Conservation (phyloP, 495 filamentous ascomycete species). For the Podospora didyma region DNA sequence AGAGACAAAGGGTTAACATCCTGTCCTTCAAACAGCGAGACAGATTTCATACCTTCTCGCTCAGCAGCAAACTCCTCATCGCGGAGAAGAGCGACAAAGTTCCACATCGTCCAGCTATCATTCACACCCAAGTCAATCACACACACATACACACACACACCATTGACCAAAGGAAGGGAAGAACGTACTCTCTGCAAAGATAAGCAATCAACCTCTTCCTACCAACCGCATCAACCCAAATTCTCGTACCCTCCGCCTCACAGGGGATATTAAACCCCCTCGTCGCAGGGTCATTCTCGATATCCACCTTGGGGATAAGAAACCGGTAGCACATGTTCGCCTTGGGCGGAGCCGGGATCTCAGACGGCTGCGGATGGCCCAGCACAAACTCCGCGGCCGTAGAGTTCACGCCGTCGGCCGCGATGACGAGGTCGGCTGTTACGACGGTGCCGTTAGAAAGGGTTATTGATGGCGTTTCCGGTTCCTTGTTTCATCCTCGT, state of each 20-base stretch:
- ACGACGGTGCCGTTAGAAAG: conserved; percentile 33
- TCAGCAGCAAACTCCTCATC: background rate
- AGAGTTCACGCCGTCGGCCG: conserved; percentile 48
- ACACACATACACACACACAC: background rate
- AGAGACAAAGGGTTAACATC: too few species aligned
- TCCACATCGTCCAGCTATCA: conserved; percentile 31
- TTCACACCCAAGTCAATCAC: background rate
- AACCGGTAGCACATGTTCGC: conserved; percentile 41
- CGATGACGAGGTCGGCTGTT: conserved; percentile 41
- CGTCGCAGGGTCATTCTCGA: conserved; percentile 32
- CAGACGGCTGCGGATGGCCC: conserved; percentile 14
- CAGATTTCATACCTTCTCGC: conserved; percentile 1
- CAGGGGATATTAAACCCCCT: conserved; percentile 19
- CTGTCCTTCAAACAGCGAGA: too few species aligned
- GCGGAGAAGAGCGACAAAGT: conserved; percentile 25
- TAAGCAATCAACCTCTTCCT: conserved; percentile 39
- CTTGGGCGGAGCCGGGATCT: conserved; percentile 15
- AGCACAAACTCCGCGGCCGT: conserved; percentile 21
- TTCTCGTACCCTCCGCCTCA: conserved; percentile 22
- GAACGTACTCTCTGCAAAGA: conserved; percentile 33
- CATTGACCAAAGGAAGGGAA: background rate
- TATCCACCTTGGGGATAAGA: conserved; percentile 34
- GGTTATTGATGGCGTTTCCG: conserved; percentile 32
- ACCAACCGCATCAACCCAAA: conserved; percentile 17
- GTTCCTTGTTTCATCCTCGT: conserved; percentile 23